Evolutionary conservation across 1,284 basidiomycete species (phyloP).

Genomic region (Apiotrichum akiyoshidainum): DNA sequence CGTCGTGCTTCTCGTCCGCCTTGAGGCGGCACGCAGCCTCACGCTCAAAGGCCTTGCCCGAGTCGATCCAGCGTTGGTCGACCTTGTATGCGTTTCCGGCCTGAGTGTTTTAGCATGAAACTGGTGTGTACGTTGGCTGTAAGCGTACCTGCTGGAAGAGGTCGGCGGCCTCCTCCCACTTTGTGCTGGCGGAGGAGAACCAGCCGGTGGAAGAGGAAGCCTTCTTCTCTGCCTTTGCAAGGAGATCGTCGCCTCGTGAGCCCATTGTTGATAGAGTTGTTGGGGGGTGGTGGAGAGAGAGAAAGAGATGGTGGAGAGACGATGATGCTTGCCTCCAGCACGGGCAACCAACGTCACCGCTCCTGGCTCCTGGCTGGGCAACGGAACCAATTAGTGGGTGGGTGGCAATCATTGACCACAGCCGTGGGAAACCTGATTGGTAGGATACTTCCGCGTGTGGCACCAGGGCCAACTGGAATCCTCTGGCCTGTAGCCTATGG

Average conservation of each 20-base stretch:
- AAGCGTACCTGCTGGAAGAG: constrained; percentile 58
- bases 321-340: background rate
- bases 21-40: constrained; percentile 89
- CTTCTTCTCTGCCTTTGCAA: constrained; percentile 90
- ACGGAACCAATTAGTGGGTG: background rate
- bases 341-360: background rate
- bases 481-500: too few relatives aligned
- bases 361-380: background rate
- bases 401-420: background rate
- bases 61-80: constrained; percentile 85
- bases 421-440: too few relatives aligned
- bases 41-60: constrained; percentile 78
- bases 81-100: constrained; percentile 95
- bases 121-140: background rate
- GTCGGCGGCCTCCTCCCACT: constrained; percentile 91
- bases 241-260: constrained; percentile 54
- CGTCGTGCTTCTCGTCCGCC: constrained; percentile 79
- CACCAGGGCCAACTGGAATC: too few relatives aligned
- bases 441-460: too few relatives aligned
- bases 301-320: background rate
- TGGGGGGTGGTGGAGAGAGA: background rate
- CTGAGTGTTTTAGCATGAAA: constrained; percentile 55
- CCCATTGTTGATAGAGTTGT: constrained; percentile 25
- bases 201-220: constrained; percentile 72
- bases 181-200: constrained; percentile 75